These are phyloP conservation scores for Phytopythium oedochilum DNA, from an alignment of 352 stramenopile genomes.

Conservation along the genomic window DNA sequence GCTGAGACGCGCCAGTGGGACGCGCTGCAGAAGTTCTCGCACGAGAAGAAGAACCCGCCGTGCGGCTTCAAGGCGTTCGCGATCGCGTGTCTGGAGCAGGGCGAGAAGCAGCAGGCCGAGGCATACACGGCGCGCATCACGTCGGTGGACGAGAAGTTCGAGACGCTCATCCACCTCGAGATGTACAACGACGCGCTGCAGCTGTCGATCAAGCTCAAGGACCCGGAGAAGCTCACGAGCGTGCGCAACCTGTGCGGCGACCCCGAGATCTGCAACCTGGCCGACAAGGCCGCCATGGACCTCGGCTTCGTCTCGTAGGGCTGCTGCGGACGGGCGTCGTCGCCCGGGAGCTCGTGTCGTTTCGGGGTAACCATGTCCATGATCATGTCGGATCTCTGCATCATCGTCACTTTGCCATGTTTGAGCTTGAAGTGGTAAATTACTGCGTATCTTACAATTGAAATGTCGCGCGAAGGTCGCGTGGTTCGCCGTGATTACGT, in stretches of 20 bases:
- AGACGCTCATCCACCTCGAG: slow-evolving; percentile 81
- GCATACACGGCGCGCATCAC: slow-evolving; percentile 80
- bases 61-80: slow-evolving; percentile 85
- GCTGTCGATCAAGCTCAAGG: slow-evolving; percentile 81
- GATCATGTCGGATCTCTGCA: too few species aligned
- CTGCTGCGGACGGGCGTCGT: too few species aligned
- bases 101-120: slow-evolving; percentile 80
- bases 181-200: slow-evolving; percentile 81
- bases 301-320: slow-evolving; percentile 74
- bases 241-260: slow-evolving; percentile 78
- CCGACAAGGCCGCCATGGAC: slow-evolving; percentile 77
- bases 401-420: too few species aligned
- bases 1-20: slow-evolving; percentile 86
- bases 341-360: too few species aligned
- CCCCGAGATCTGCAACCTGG: slow-evolving; percentile 66
- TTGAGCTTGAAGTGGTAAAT: too few species aligned
- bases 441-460: too few species aligned
- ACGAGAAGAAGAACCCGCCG: slow-evolving; percentile 82
- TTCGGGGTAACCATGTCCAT: too few species aligned
- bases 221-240: slow-evolving; percentile 82
- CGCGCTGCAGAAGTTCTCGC: slow-evolving; percentile 81
- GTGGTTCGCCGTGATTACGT: too few species aligned
- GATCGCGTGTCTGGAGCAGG: slow-evolving; percentile 67
- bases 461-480: too few species aligned
- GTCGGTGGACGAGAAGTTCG: slow-evolving; percentile 81